Conservation (phyloP, 106 monocot genomes). For the Gastrodia elata region DNA sequence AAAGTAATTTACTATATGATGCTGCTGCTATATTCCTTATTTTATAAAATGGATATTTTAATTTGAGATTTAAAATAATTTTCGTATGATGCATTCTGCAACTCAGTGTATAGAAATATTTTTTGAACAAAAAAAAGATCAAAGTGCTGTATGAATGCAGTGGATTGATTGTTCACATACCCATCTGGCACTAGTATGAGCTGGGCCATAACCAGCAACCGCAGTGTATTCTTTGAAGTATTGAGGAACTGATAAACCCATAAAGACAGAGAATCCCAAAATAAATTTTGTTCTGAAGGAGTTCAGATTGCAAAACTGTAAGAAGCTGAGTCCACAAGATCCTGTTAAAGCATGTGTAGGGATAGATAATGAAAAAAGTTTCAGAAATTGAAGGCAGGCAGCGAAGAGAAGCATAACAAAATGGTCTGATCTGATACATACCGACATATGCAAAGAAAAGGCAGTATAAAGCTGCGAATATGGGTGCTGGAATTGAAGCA, state of each 20-base stretch:
- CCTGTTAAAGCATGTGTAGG: constrained; percentile 28
- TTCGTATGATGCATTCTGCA: too few relatives aligned
- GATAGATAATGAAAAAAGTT: not conserved
- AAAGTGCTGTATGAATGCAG: too few relatives aligned
- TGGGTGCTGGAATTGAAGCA: constrained; percentile 92
- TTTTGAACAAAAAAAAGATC: too few relatives aligned
- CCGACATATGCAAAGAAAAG: constrained; percentile 97
- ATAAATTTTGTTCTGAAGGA: constrained; percentile 96
- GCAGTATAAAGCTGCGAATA: constrained; percentile 89
- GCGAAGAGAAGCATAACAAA: not conserved
- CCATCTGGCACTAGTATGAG: constrained; percentile 83
- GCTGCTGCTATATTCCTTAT: too few relatives aligned
- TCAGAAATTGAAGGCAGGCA: not conserved
- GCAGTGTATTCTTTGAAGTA: constrained; percentile 99
- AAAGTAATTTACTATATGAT: too few relatives aligned
- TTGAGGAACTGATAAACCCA: constrained; percentile 90
- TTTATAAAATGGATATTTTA: too few relatives aligned
- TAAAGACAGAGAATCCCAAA: constrained; percentile 79
- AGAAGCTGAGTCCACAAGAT: constrained; percentile 68
- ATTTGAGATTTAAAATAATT: too few relatives aligned
- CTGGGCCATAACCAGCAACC: constrained; percentile 91
- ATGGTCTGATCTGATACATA: constrained; percentile 17
- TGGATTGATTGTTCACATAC: constrained; percentile 32
- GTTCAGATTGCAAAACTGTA: constrained; percentile 96
- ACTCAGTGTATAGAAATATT: too few relatives aligned